These are phyloP conservation scores for Marsdenia floribunda DNA, from an alignment of 257 asterid species.

Conservation along the genomic window DNA sequence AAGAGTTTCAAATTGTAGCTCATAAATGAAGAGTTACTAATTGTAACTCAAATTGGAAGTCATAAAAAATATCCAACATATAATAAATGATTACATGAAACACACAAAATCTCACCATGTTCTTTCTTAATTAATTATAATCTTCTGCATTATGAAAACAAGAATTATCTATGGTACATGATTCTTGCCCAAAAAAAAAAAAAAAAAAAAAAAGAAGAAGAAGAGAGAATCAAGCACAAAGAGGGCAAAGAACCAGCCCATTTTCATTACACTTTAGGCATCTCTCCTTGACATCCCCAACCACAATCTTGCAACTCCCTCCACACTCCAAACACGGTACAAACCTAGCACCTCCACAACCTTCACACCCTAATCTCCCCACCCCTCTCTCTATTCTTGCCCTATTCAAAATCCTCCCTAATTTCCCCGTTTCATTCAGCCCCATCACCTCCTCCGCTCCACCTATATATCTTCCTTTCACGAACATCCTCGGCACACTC, in stretches of 20 bases:
- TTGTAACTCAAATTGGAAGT: too few relatives aligned
- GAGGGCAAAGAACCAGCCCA: constrained; percentile 37
- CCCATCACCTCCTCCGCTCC: constrained; percentile 75
- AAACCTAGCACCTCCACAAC: constrained; percentile 90
- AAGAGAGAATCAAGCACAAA: constrained; percentile 20
- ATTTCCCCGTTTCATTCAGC: constrained; percentile 62
- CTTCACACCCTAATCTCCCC: constrained; percentile 75
- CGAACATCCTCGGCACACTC: constrained; percentile 72
- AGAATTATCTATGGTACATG: too few relatives aligned
- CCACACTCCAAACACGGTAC: constrained; percentile 83
- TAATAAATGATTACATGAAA: too few relatives aligned
- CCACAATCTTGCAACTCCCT: constrained; percentile 72
- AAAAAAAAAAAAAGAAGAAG: too few relatives aligned
- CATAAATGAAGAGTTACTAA: too few relatives aligned
- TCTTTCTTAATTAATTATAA: too few relatives aligned
- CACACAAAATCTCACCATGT: too few relatives aligned
- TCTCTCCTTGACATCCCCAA: constrained; percentile 31
- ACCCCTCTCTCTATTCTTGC: constrained; percentile 78
- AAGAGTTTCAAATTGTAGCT: too few relatives aligned
- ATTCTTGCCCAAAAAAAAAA: too few relatives aligned
- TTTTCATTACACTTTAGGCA: constrained; percentile 40
- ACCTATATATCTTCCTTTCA: constrained; percentile 85
- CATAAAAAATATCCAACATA: too few relatives aligned
- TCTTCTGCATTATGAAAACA: too few relatives aligned
- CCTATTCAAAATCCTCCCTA: constrained; percentile 71